Base-by-base conservation (phyloP, 2,329 filamentous ascomycete species). In the Hypoxylon rubiginosum region DNA sequence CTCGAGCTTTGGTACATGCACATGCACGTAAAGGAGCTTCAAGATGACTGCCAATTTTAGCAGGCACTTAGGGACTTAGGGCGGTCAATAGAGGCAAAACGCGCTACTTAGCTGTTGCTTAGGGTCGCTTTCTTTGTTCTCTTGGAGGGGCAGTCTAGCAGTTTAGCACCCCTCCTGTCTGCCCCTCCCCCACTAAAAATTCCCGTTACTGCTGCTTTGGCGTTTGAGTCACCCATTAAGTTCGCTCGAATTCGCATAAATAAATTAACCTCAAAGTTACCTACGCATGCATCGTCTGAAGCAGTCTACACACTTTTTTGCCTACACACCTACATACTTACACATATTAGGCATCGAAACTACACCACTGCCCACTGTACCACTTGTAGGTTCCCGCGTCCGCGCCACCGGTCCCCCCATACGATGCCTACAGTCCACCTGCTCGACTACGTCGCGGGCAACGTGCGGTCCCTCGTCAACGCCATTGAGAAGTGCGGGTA, bases 401-500 rank as follows among this genome's bases (percentile, higher is more conserved):
- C 45, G 28, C 45, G 54, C 49, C 30, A 28, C 2, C 51, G 3
- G 45, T 51, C 54, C 49, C 45, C 13, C 17, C 72, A 66, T 75
- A 85, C 73, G 54, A 94, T 94, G 91, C 89, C 92, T 69, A 92
- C 87, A 52, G 92, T 95, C 69, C 88, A 95, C 81, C 82, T 96
- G 59, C 81, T 91, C 74, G 85, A 98, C 83, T 98, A 97, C 79
- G 95, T 97, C 71, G 95, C 96, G 67, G 96, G 96, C 77, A 99
- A 99, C 80, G 90, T 99, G 73, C 91, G 95, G 71, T 97, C 94
- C 69, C 88, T 99, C 74, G 95, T 94, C 77, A 99, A 99, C 84
- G 96, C 95, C 74, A 97, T 99, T 76, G 95, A 99, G 80, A 97
- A 96, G 81, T 87, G 95, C 64, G 96, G 96, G 67, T 98, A 95